Evolutionary conservation across 768 basidiomycete species (phyloP), one percentile per base, ranked within the genome.

Genomic region (Termitomyces titanicus): DNA sequence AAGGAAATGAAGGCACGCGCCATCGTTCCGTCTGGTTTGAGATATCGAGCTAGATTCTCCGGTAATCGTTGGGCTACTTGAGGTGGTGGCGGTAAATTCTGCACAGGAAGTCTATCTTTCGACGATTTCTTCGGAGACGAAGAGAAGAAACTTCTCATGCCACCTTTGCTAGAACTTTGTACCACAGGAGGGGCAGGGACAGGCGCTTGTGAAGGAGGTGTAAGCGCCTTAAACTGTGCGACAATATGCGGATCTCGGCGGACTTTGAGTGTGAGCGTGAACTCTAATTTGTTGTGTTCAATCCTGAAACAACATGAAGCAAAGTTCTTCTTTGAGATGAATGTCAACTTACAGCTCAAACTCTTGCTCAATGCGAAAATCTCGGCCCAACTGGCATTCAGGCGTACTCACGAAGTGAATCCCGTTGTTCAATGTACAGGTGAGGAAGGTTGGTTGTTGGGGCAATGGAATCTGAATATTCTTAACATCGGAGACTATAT

Each of bases 331-430:
- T 3, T 22, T 5, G 47, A 20, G 25, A 39, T 15, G 15, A 20
- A 31, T 42, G 20, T 47, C 24, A 6, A 77, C 91, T 47, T 67
- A 94, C 92, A 95, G 74, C 64, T 95, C 93, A 63, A 95, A 95
- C 67, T 95, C 93, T 67, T 94, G 92, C 45, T 91, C 86, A 52
- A 95, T 88, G 11, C 77, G 75, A 50, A 81, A 79, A 45, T 88
- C 83, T 39, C 68, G 65, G 27, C 68, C 74, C 3, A 94, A 68
- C n/a, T 76, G 74, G 51, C 78, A 82, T 63, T 91, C 89, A 1
- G 90, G 93, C 8, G 92, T 97, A 4, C 90, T 92, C 34, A 98
- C 95, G 60, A 89, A 94, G 69, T 97, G 94, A 47, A 98, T 95
- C 8, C 94, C 95, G 64, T 98, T 98, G 71, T 98, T 97, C 58